These are phyloP conservation scores for Septoria linicola DNA, from an alignment of 2,329 filamentous ascomycete species.

Conservation along the genomic window DNA sequence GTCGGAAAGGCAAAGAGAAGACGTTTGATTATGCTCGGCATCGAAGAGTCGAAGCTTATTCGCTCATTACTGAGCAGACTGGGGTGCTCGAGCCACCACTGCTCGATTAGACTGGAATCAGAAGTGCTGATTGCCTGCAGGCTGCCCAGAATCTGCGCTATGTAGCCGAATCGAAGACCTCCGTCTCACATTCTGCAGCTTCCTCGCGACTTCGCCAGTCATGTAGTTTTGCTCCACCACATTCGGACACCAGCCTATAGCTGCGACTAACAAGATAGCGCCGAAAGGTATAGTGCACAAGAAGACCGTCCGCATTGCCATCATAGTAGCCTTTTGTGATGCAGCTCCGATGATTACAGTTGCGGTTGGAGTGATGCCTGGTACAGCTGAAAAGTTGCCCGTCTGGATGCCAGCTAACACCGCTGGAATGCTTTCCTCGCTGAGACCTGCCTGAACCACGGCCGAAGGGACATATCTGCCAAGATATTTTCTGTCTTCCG, in stretches of 20 bases:
- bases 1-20: constrained; percentile 50
- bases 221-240: constrained; percentile 19
- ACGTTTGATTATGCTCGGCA: constrained; percentile 49
- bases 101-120: constrained; percentile 19
- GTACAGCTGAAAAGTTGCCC: constrained; percentile 12
- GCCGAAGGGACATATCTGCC: constrained; percentile 14
- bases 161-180: neutral
- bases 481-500: constrained; percentile 13
- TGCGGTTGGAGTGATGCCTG: constrained; percentile 9
- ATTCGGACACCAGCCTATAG: constrained; percentile 19
- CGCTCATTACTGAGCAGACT: constrained; percentile 43
- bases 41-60: constrained; percentile 47
- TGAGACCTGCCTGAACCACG: constrained; percentile 16
- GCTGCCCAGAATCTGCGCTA: neutral
- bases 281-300: constrained; percentile 22
- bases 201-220: constrained; percentile 22
- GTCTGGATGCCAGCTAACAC: constrained; percentile 12
- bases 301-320: constrained; percentile 20
- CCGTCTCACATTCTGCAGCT: constrained; percentile 15
- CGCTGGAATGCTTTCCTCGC: constrained; percentile 17
- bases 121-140: constrained; percentile 9
- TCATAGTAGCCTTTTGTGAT: constrained; percentile 16
- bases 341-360: constrained; percentile 10
- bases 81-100: constrained; percentile 43
- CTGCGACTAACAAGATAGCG: constrained; percentile 17